Evolutionary conservation across 1,284 basidiomycete genomes (phyloP).

Genomic region (Cutaneotrichosporon sp.): DNA sequence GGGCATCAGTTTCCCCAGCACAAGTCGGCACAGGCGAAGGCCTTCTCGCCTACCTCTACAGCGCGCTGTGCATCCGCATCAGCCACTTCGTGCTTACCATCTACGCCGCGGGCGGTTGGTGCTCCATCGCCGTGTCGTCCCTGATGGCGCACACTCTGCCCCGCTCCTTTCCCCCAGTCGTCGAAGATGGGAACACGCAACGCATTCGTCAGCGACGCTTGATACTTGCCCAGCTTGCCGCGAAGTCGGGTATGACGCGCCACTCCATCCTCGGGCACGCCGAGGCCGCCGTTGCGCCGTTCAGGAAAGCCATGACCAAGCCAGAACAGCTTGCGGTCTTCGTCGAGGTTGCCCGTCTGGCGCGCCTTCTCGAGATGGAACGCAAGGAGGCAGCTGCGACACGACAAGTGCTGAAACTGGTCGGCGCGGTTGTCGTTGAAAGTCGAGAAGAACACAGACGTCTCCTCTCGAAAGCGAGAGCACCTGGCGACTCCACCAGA

Average conservation of each 20-base stretch:
- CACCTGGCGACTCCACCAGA: background rate
- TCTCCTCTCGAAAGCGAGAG: background rate
- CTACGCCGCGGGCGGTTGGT: conserved; percentile 84
- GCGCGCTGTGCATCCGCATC: conserved; percentile 39
- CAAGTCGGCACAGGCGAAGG: conserved; percentile 39
- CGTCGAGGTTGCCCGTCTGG: conserved; percentile 66
- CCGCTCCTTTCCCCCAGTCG: conserved; percentile 47
- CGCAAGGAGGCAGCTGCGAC: conserved; percentile 80
- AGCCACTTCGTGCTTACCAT: conserved; percentile 56
- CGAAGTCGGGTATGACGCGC: conserved; percentile 63
- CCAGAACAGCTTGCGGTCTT: conserved; percentile 67
- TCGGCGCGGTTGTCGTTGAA: conserved; percentile 68
- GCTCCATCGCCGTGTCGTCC: conserved; percentile 67
- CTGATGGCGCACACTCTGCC: conserved; percentile 59
- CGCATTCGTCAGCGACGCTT: conserved; percentile 50
- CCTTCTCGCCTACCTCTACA: conserved; percentile 44
- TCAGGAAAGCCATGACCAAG: conserved; percentile 72
- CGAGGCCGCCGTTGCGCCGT: conserved; percentile 71
- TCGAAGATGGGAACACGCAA: conserved; percentile 7
- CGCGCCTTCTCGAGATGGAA: conserved; percentile 69
- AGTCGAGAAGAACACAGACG: conserved; percentile 31
- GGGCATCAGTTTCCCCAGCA: conserved; percentile 7
- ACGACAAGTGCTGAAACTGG: conserved; percentile 72
- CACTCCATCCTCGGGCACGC: conserved; percentile 61
- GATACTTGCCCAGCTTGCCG: conserved; percentile 58